Conservation (phyloP, 768 basidiomycete species). For the Mycena haematopus region DNA sequence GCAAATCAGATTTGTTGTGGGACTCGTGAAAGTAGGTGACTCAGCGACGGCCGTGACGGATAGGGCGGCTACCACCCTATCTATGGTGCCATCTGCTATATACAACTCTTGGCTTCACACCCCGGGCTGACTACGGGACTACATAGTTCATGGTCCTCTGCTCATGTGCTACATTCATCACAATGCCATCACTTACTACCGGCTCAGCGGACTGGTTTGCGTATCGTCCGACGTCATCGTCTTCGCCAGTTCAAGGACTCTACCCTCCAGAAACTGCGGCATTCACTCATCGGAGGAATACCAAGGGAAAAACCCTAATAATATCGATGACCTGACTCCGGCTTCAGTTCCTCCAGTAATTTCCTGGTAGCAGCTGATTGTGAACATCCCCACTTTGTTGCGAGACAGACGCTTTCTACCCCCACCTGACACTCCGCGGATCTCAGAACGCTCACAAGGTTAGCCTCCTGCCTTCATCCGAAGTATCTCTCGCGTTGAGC, state of each 20-base stretch:
- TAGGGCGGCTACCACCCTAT: too few species aligned
- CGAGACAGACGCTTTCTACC: not conserved
- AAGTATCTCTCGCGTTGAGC: not conserved
- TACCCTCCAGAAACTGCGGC: not conserved
- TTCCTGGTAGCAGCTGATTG: slow-evolving; percentile 1
- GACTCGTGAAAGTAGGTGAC: too few species aligned
- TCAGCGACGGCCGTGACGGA: too few species aligned
- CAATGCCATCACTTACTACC: not conserved
- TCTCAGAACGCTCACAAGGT: not conserved
- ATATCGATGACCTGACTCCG: not conserved
- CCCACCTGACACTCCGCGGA: not conserved
- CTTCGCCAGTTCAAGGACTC: not conserved
- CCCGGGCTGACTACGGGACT: too few species aligned
- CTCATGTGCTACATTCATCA: slow-evolving; percentile 1
- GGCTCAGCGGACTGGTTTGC: not conserved
- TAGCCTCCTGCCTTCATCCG: not conserved
- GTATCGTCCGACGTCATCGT: slow-evolving; percentile 6
- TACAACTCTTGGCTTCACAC: too few species aligned
- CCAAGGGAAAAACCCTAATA: not conserved
- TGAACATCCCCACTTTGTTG: not conserved
- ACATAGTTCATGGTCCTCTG: not conserved
- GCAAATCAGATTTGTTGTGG: too few species aligned
- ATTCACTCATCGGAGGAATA: slow-evolving; percentile 1
- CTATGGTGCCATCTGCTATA: too few species aligned
- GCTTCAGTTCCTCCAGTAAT: not conserved